Percentiles rank a stretch among this genome's conserved stretches.
Evolutionary conservation across 306 rosid species (phyloP).

Genomic region (Acacia confusa): DNA sequence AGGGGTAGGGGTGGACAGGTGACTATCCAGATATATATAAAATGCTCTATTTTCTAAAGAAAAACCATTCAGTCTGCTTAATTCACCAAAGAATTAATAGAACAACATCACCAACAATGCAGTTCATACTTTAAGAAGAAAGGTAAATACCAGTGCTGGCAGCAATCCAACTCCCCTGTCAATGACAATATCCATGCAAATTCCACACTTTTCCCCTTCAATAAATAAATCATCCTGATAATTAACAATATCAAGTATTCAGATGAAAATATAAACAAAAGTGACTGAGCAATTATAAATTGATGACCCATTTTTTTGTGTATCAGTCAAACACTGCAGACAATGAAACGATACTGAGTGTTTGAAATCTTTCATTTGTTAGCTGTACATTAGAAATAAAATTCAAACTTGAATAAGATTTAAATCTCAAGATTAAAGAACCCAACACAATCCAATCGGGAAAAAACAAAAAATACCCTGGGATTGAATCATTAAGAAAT

Average conservation of each 20-base stretch:
- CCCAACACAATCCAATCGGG: too few species aligned
- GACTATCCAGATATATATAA: neutral
- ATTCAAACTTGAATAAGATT: neutral
- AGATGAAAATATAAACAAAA: constrained; percentile 8
- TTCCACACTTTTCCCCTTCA: constrained; percentile 86
- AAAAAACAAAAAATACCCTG: too few species aligned
- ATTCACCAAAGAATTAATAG: neutral
- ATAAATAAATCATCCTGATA: constrained; percentile 56
- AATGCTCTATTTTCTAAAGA: neutral
- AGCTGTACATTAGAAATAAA: neutral
- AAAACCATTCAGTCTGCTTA: neutral
- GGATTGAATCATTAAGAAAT: too few species aligned
- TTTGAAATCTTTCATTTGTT: neutral
- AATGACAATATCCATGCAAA: constrained; percentile 86
- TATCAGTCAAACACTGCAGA: neutral
- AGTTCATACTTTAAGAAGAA: constrained; percentile 15
- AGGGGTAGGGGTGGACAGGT: neutral
- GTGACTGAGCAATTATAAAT: neutral
- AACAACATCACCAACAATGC: neutral
- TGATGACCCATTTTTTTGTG: neutral
- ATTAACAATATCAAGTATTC: constrained; percentile 18
- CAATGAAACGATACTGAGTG: neutral
- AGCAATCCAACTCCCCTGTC: constrained; percentile 98
- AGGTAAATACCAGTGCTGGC: constrained; percentile 80
- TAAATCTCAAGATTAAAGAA: neutral